Conservation (phyloP, 495 filamentous ascomycete species). For the Astrothelium macrocarpum region DNA sequence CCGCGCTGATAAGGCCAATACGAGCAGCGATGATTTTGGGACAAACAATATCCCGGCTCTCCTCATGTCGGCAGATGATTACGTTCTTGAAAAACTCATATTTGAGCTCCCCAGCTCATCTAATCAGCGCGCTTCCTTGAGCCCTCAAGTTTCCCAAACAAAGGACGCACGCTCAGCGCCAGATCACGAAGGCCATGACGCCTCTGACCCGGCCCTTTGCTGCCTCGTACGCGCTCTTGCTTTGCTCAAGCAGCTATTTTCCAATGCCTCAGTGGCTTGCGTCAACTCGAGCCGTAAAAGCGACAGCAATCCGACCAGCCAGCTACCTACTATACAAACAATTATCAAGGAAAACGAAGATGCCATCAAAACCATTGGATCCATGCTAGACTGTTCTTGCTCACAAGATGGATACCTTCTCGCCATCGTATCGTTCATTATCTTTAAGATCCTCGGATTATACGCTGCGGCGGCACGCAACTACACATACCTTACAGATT, state of each 20-base stretch:
- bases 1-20: neutral
- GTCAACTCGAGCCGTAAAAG: neutral
- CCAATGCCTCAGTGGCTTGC: neutral
- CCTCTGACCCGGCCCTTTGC: neutral
- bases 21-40: no score
- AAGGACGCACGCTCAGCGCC: neutral
- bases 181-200: neutral
- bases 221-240: neutral
- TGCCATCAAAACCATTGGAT: constrained; percentile 19
- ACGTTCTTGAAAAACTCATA: no score
- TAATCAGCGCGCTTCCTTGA: no score
- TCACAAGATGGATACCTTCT: constrained; percentile 24
- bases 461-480: constrained; percentile 20
- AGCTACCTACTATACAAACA: neutral
- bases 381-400: constrained; percentile 25
- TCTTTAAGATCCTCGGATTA: constrained; percentile 28
- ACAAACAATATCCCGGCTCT: no score
- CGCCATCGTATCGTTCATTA: constrained; percentile 23
- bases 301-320: neutral
- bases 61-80: no score
- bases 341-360: constrained; percentile 18
- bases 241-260: neutral
- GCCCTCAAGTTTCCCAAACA: neutral
- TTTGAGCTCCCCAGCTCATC: no score
- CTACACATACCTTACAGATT: no score